Percentiles rank a stretch among this genome's conserved stretches.
Evolutionary conservation across 129 eudicot species (phyloP).

Genomic region (Escallonia rubra): DNA sequence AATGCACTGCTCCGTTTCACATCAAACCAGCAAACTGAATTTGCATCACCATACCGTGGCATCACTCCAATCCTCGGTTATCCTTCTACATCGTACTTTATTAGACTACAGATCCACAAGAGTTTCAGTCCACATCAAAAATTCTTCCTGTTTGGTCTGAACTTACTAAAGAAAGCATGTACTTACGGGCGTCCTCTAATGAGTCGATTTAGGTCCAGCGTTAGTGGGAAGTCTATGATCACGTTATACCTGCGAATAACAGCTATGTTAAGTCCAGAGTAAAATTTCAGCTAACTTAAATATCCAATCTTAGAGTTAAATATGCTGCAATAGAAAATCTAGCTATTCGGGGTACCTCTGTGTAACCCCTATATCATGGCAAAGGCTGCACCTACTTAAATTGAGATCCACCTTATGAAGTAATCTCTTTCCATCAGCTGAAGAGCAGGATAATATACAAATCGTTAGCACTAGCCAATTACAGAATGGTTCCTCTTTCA

Average conservation of each 20-base stretch:
- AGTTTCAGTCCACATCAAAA: neutral
- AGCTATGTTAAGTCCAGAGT: neutral
- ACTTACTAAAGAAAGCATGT: neutral
- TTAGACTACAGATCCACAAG: conserved; percentile 31
- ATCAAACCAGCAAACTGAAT: conserved; percentile 53
- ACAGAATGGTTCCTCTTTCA: neutral
- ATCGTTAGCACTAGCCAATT: no score
- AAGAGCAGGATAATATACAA: neutral
- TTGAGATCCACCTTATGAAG: conserved; percentile 60
- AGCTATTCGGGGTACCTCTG: conserved; percentile 29
- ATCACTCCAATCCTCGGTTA: conserved; percentile 70
- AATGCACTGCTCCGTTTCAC: conserved; percentile 55
- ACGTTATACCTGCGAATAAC: conserved; percentile 54
- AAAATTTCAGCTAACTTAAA: neutral
- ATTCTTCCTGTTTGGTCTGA: neutral
- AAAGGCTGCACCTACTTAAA: conserved; percentile 48
- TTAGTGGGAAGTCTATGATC: conserved; percentile 62
- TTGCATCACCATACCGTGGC: conserved; percentile 72
- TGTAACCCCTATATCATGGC: conserved; percentile 77
- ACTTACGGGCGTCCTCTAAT: conserved; percentile 71
- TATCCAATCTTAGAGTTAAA: neutral
- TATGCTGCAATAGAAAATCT: neutral
- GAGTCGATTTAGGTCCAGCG: conserved; percentile 54
- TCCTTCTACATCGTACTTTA: conserved; percentile 37
- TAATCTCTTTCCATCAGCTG: conserved; percentile 54